Percentiles rank a stretch among this genome's conserved stretches.
Conservation (phyloP, 257 asterid genomes). For the Solanum paucissectum region DNA sequence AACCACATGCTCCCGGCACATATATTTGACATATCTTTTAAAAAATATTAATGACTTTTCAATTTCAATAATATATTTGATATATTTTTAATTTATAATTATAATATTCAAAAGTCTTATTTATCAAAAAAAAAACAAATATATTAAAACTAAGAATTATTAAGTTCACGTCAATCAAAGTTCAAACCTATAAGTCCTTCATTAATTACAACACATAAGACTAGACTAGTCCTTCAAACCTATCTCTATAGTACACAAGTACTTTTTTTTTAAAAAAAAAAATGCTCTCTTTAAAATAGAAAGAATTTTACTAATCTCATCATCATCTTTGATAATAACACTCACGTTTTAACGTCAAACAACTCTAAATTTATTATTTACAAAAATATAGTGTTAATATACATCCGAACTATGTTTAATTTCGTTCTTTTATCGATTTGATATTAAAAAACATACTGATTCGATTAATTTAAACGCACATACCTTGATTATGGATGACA, state of each 20-base stretch:
- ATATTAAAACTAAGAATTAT: background rate
- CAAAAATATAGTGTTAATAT: too few relatives aligned
- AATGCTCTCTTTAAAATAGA: background rate
- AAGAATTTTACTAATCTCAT: background rate
- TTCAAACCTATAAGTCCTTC: background rate
- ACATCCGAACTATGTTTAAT: too few relatives aligned
- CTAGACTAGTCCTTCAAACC: too few relatives aligned
- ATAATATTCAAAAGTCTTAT: background rate
- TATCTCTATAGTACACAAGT: too few relatives aligned
- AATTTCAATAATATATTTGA: too few relatives aligned
- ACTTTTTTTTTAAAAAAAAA: too few relatives aligned
- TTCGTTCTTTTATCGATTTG: fast-evolving
- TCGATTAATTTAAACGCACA: background rate
- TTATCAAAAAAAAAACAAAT: background rate
- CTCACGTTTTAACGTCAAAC: too few relatives aligned
- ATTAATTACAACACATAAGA: background rate
- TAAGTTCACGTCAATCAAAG: background rate
- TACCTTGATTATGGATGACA: constrained; percentile 42
- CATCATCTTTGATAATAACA: too few relatives aligned
- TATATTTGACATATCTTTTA: background rate
- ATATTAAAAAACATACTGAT: too few relatives aligned
- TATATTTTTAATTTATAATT: too few relatives aligned
- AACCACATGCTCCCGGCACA: background rate
- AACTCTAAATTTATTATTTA: too few relatives aligned
- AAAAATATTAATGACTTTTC: too few relatives aligned